Evolutionary conservation across 495 filamentous ascomycete species (phyloP), one percentile per base, ranked within the genome.

Genomic region (Talaromyces liani): DNA sequence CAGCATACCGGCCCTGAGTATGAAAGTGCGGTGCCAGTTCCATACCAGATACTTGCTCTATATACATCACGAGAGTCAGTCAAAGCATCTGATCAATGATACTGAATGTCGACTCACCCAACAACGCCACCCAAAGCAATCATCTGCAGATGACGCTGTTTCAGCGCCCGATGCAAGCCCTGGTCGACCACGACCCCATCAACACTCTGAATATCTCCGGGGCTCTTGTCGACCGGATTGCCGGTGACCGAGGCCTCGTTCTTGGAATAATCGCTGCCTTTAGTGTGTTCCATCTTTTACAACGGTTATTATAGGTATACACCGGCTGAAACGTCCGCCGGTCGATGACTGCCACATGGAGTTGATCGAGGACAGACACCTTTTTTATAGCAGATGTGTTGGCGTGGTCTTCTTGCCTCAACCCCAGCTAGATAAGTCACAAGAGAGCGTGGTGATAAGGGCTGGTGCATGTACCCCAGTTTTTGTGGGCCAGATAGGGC

Each of bases 61-160:
- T 69, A 70, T 4, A 65, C 70, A n/a, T 16, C 72, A 63, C 7
- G 67, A 72, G 4, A 29, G 20, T 47, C 20, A 61, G 20, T 49
- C 9, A 25, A 10, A 12, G 29, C 22, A 22, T 18, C 3, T 7
- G 36, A 31, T 31, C 8, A 18, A 41, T 47, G 33, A 14, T 34
- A 24, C 22, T 69, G 70, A 20, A 72, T 67, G 69, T 65, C 66
- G 65, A 72, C 70, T 16, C 51, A 62, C 60, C 73, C 73, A 62
- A 75, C 73, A 14, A 72, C 71, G 0, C 70, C 72, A 2, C 71
- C 73, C 20, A 75, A 65, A 16, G 69, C 69, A 36, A 75, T 71
- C 71, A 75, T 73, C 47, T 67, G 69, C 33, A 75, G 39, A 65
- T 75, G 73, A 10, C 73, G 70, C 25, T 70, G 68, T 9, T 69